Base-by-base conservation (phyloP, 352 stramenopile genomes). In the Phytopythium aichiense region DNA sequence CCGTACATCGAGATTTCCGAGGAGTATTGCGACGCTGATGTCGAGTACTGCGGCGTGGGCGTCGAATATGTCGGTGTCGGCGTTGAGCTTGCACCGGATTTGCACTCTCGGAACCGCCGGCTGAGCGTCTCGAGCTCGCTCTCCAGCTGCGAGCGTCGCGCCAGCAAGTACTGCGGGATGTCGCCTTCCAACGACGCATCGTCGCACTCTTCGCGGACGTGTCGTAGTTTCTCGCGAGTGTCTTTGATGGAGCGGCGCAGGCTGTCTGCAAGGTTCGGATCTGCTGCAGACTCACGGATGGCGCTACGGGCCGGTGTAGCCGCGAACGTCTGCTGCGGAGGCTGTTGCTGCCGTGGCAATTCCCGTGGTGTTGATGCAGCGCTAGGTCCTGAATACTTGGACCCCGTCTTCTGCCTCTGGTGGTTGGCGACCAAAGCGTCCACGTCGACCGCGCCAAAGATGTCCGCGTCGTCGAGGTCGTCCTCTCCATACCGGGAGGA, bases 101-200 rank as follows among this genome's bases (percentile, higher is more conserved):
- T 89, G 37, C 72, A 67, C n/a, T 89, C 71, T 35, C 84, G 77
- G 60, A 80, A 93, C 46, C 77, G 68, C 37, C 65, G 73, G 49
- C 82, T 91, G 11, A 93, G 66, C 18, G 45, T 51, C 28, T 91
- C 77, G 7, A 95, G 69, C 54, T 87, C 72, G 45, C 61, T 59
- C 56, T 95, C 87, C 18, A 95, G 57, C 37, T 75, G 69, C 13
- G 56, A 53, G 50, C 85, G 81, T 37, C 73, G 60, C 28, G 63
- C 69, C 40, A 76, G 70, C 45, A 90, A 79, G 22, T 75, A 68
- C 6, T 64, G 58, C 15, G 87, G 82, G 23, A 95, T 63, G 8
- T 93, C 83, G 28, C 84, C 87, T 67, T 94, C 81, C 4, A 95
- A 61, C 0, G 78, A 94, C 7, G 87, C 87, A 55, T 95, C 87